These are phyloP conservation scores for Tephrocybe sp. DNA, from an alignment of 768 basidiomycete genomes.

Conservation along the genomic window DNA sequence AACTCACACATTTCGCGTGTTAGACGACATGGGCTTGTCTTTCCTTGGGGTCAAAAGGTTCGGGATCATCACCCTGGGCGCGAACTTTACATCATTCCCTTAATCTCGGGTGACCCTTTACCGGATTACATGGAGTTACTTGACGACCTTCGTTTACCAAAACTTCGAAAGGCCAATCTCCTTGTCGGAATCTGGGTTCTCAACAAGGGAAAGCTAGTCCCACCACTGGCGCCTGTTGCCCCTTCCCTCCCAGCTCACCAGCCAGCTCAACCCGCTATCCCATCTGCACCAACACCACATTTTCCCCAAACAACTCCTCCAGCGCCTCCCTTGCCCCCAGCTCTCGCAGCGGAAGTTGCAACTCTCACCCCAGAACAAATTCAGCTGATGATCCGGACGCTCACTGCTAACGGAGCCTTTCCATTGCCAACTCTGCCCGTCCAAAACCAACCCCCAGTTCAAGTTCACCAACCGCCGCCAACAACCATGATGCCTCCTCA, in stretches of 20 bases:
- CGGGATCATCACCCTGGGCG: constrained; percentile 76
- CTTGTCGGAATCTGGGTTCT: constrained; percentile 86
- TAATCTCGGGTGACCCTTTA: constrained; percentile 59
- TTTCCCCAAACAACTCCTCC: constrained; percentile 19
- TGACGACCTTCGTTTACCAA: constrained; percentile 71
- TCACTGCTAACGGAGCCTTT: constrained; percentile 40
- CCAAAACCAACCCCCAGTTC: constrained; percentile 7
- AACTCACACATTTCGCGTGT: constrained; percentile 15
- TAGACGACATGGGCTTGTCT: constrained; percentile 84
- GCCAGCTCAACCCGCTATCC: constrained; percentile 12
- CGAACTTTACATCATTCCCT: constrained; percentile 84
- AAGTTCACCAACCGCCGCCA: constrained; percentile 9
- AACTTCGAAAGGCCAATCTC: constrained; percentile 56
- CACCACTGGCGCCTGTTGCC: constrained; percentile 24
- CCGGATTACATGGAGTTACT: constrained; percentile 86
- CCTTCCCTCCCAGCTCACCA: constrained; percentile 16
- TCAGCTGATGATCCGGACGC: constrained; percentile 59
- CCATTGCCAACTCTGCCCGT: constrained; percentile 19
- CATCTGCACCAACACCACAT: constrained; percentile 14
- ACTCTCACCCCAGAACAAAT: constrained; percentile 76
- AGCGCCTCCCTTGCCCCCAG: constrained; percentile 32
- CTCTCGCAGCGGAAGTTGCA: constrained; percentile 69
- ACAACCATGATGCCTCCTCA: constrained; percentile 18
- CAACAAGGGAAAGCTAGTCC: constrained; percentile 71
- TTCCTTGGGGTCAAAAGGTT: constrained; percentile 79